phyloP scores from a whole-genome alignment of 192 early-diverging fungal genomes.

The Pilobolus umbonatus region DNA sequence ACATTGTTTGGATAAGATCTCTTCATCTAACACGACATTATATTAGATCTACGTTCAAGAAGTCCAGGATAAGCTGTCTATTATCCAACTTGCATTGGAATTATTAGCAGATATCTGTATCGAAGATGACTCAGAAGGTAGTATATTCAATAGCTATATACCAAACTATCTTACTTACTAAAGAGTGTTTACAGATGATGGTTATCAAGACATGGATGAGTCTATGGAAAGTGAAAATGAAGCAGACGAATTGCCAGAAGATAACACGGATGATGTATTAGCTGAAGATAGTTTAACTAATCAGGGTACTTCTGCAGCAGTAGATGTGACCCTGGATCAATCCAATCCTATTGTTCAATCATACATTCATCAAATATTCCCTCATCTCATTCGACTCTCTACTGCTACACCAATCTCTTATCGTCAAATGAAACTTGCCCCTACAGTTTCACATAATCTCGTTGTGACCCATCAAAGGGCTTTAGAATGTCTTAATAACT shows the following conservation, averaged over 20 bases:
- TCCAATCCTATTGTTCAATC: conserved; percentile 43
- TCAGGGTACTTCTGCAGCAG: conserved; percentile 25
- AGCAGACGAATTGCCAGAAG: conserved; percentile 14
- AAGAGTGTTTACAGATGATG: conserved; percentile 35
- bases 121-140: conserved; percentile 49
- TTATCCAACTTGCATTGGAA: conserved; percentile 76
- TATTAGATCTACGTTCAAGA: conserved; percentile 33
- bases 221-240: conserved; percentile 39
- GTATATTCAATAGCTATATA: not conserved
- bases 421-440: conserved; percentile 29
- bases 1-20: not conserved
- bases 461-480: conserved; percentile 59
- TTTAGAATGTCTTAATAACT: conserved; percentile 71
- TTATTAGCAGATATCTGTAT: conserved; percentile 80
- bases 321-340: conserved; percentile 21
- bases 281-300: conserved; percentile 21
- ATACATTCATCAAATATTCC: conserved; percentile 45
- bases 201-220: conserved; percentile 39
- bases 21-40: not conserved
- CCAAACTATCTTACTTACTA: not conserved
- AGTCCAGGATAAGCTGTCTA: conserved; percentile 51
- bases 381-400: conserved; percentile 43
- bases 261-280: conserved; percentile 24
- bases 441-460: conserved; percentile 46
- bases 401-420: conserved; percentile 48